Base-by-base conservation (phyloP, 2,329 filamentous ascomycete genomes). In the Sporothrix mexicana region DNA sequence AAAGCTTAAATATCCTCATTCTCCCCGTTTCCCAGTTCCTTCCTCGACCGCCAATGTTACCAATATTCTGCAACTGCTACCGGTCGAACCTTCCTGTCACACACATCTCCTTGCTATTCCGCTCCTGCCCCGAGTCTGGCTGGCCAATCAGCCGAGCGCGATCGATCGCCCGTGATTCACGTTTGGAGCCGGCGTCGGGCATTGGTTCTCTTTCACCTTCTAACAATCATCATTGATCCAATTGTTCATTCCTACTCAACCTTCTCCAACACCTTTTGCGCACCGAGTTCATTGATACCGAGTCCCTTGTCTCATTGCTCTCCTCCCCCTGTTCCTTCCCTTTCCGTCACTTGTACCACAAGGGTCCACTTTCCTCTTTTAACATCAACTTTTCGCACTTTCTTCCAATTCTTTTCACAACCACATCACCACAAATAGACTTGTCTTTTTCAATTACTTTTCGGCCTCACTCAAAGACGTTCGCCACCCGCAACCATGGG, bases 401-500 rank as follows among this genome's bases (percentile, higher is more conserved):
- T 7, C 7, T 36, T 36, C 30, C 30, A 6, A 25, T 10, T 10
- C 36, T 25, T 59, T 12, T 43, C 6, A 8, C 15, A 2, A 25
- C 7, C 25, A 10, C 15, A 61, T 72, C 12, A 4, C 36, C 20
- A 43, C 13, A 43, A 51, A 45, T 2, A 30, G 15, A 12, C n/a
- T 25, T 25, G 17, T 25, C 3, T 47, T 17, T 30, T 47, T 47
- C 41, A 13, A 13, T 25, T 13, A 12, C 25, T 17, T 30, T 47
- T 47, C 41, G 8, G 12, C 61, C 13, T 66, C 41, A 25, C 41
- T 25, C 61, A 20, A 17, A 10, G 7, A 15, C 10, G 7, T 36
- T 36, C 30, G 30, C 41, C 2, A 8, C 1, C 15, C 55, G 17
- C 13, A 62, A 77, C 47, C 51, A 84, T 85, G 83, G 78, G 73